Base-by-base conservation (phyloP, 495 filamentous ascomycete species). In the Diplogelasinospora grovesii region DNA sequence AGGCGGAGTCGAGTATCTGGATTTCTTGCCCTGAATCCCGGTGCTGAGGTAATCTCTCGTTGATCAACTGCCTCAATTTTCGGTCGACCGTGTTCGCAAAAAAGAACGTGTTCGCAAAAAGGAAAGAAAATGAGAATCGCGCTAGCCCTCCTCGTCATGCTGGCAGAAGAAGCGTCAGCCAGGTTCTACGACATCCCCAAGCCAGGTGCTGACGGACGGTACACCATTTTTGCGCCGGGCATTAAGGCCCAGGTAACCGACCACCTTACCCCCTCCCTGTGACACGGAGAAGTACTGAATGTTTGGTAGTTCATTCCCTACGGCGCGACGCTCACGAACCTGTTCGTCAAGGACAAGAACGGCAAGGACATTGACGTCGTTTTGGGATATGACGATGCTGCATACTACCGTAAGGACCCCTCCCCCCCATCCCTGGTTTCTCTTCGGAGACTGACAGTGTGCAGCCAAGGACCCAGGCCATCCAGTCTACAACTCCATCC, bases 291-390 rank as follows among this genome's bases (percentile, higher is more conserved):
- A 34, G 4, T 34, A 53, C 11, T 59, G 31, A n/a, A 39, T 28
- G 20, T 39, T 8, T 16, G 30, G 21, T 22, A 74, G 66, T 78
- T 78, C 52, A 73, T 76, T 40, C 60, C 71, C 13, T 76, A 73
- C 53, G 71, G 69, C 29, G 74, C 74, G 24, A 62, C 65, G 16
- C 64, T 78, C 49, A 76, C 74, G 33, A 78, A 77, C 41, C 66
- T 78, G 26, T 73, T 70, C 39, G 72, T 78, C 28, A 66, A 69
- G 47, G 74, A 75, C 48, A 75, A 71, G 54, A 64, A 73, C 41
- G 73, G 74, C 39, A 52, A 70, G 20, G 68, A 75, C 30, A 57
- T 71, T 24, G 73, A 77, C 34, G 63, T 77, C 11, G 66, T 77
- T 10, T 56, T 77, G 11, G 73, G 73, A 16, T 72, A 74, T 42